phyloP scores from a whole-genome alignment of 140 eudicot genomes.

The Cichorium intybus region DNA sequence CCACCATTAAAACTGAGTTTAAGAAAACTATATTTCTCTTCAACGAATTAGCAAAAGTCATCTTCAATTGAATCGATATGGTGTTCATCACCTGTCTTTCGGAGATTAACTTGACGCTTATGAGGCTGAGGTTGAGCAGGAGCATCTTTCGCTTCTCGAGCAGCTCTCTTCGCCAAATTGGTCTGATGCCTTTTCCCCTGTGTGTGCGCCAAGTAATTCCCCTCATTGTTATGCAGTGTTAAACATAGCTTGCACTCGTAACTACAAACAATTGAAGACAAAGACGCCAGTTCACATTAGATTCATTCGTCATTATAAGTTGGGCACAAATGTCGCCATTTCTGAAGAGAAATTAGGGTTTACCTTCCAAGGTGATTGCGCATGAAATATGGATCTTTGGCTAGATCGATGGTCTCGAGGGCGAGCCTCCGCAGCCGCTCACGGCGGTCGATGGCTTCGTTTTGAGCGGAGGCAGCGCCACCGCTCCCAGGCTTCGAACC shows the following conservation, averaged over 20 bases:
- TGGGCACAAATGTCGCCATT: no score
- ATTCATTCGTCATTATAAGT: no score
- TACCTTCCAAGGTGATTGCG: constrained; percentile 97
- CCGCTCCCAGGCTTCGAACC: constrained; percentile 99
- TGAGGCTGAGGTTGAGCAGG: constrained; percentile 97
- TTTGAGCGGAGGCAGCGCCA: constrained; percentile 97
- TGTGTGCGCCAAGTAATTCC: constrained; percentile 93
- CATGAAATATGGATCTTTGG: constrained; percentile 96
- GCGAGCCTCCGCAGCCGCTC: constrained; percentile 88
- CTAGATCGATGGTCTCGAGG: constrained; percentile 89
- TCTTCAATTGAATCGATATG: background rate
- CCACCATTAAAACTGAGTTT: constrained; percentile 11
- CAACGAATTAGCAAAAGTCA: background rate
- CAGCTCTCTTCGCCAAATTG: constrained; percentile 91
- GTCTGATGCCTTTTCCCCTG: constrained; percentile 99
- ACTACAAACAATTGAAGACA: constrained; percentile 23
- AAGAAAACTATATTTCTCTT: background rate
- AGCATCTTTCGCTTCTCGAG: constrained; percentile 94
- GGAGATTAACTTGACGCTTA: constrained; percentile 60
- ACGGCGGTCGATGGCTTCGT: constrained; percentile 97
- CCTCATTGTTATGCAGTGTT: constrained; percentile 92
- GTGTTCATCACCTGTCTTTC: constrained; percentile 44
- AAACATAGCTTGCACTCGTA: constrained; percentile 86
- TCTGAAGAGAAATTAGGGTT: background rate
- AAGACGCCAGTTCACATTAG: no score